Evolutionary conservation across 1,284 basidiomycete species (phyloP).

Genomic region (Earliella scabrosa): DNA sequence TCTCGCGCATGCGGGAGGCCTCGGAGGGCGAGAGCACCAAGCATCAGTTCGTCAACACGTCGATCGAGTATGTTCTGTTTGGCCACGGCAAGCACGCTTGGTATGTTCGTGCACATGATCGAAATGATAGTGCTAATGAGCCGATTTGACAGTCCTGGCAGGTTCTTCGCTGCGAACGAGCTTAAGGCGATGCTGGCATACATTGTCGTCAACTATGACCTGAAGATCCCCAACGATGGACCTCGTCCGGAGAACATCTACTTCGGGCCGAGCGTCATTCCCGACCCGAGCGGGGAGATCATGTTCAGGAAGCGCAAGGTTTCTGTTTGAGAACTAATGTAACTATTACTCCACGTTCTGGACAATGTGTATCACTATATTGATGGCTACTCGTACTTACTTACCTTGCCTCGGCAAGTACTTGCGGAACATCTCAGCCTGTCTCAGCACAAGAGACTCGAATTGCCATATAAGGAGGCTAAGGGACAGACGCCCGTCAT

Average conservation of each 20-base stretch:
- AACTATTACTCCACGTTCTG: too few species aligned
- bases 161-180: constrained; percentile 50
- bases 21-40: constrained; percentile 26
- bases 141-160: constrained; percentile 43
- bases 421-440: too few species aligned
- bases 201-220: constrained; percentile 47
- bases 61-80: constrained; percentile 32
- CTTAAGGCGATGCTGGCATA: constrained; percentile 51
- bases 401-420: too few species aligned
- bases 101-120: constrained; percentile 14
- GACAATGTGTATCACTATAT: too few species aligned
- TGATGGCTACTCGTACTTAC: too few species aligned
- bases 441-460: too few species aligned
- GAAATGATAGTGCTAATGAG: not conserved
- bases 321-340: not conserved
- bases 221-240: constrained; percentile 12
- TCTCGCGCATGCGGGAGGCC: constrained; percentile 42
- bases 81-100: constrained; percentile 36
- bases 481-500: too few species aligned
- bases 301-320: constrained; percentile 12
- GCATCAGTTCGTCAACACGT: constrained; percentile 34
- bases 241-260: constrained; percentile 3
- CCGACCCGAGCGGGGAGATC: not conserved
- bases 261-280: constrained; percentile 1
- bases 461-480: too few species aligned